These are phyloP conservation scores for Fraxinus anomala DNA, from an alignment of 257 asterid species.

Conservation along the genomic window DNA sequence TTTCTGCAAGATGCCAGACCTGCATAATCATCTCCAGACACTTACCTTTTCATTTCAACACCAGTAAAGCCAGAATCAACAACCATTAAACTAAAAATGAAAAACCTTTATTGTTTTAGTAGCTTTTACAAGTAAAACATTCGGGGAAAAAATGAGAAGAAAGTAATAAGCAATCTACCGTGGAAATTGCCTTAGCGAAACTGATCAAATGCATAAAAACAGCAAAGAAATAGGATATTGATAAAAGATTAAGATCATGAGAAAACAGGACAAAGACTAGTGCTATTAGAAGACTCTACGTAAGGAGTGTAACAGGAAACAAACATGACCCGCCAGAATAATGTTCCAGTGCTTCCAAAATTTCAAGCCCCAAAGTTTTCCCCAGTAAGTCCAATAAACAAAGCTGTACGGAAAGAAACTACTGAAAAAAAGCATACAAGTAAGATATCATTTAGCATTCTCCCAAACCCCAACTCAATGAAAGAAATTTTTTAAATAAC, in stretches of 20 bases:
- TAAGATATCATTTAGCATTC: not conserved
- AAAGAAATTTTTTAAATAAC: not conserved
- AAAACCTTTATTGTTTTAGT: not conserved
- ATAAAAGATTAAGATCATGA: not conserved
- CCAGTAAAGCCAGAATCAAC: not conserved
- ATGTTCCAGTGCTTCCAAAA: not conserved
- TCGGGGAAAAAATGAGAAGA: not conserved
- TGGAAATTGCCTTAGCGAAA: not conserved
- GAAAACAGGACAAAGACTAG: not conserved
- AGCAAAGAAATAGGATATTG: too few relatives aligned
- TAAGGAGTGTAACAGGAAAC: not conserved
- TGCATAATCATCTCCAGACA: slow-evolving; percentile 17
- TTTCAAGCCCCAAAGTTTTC: not conserved
- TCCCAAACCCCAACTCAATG: not conserved
- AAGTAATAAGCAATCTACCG: too few relatives aligned
- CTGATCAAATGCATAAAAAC: not conserved
- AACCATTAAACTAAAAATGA: not conserved
- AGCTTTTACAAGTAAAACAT: not conserved
- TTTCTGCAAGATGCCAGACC: slow-evolving; percentile 58
- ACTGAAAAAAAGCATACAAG: not conserved
- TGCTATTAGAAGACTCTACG: not conserved
- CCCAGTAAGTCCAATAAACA: not conserved
- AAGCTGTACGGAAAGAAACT: not conserved
- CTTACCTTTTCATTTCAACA: not conserved
- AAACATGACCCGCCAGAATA: not conserved